These are phyloP conservation scores for Fusarium newnesense DNA, from an alignment of 2,329 filamentous ascomycete species.

Conservation along the genomic window DNA sequence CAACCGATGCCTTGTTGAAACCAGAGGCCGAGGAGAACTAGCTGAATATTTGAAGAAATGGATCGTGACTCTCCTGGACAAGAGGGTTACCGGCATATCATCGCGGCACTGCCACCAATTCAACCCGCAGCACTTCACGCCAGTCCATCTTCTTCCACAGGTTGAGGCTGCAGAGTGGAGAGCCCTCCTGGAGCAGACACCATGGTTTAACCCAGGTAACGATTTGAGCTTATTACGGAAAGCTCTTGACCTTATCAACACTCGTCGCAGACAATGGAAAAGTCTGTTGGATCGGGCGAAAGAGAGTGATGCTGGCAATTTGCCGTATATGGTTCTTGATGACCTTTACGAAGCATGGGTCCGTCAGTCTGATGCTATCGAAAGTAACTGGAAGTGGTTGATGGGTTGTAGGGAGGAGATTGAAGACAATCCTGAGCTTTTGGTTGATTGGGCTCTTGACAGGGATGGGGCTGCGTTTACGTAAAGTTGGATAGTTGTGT, in stretches of 20 bases:
- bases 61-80: neutral
- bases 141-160: neutral
- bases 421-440: neutral
- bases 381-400: neutral
- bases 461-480: neutral
- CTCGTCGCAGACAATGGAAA: neutral
- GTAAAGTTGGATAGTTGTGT: accelerated
- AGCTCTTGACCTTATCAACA: neutral
- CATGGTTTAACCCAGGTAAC: neutral
- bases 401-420: neutral
- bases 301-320: neutral
- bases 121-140: neutral
- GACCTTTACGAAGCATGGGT: neutral
- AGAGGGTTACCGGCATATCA: neutral
- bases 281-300: neutral
- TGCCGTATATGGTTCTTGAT: neutral
- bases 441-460: neutral
- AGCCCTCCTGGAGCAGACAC: neutral
- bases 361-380: neutral
- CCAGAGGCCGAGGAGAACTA: neutral
- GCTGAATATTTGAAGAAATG: neutral
- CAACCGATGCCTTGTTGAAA: slow-evolving; percentile 13
- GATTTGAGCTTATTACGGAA: neutral
- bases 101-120: neutral
- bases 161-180: neutral